Evolutionary conservation across 192 early-diverging fungal genomes (phyloP).

Genomic region (Diversispora eburnea): DNA sequence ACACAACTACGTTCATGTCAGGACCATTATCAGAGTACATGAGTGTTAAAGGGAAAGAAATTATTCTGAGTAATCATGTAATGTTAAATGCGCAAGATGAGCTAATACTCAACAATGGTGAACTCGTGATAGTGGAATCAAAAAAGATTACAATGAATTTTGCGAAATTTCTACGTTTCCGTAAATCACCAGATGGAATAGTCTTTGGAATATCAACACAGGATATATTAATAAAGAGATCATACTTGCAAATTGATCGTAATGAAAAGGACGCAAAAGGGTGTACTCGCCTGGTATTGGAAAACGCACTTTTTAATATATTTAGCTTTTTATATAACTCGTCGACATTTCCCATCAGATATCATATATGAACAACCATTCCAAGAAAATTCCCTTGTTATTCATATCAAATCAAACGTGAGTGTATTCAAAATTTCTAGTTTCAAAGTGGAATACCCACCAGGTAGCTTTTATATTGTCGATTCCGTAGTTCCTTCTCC

Average conservation of each 20-base stretch:
- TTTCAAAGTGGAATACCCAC: not conserved
- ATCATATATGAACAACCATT: slow-evolving; percentile 1
- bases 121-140: slow-evolving; percentile 1
- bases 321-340: slow-evolving; percentile 21
- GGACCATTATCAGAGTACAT: slow-evolving; percentile 8
- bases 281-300: slow-evolving; percentile 15
- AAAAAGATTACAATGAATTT: slow-evolving; percentile 12
- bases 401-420: slow-evolving; percentile 4
- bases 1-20: slow-evolving; percentile 3
- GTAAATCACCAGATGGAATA: slow-evolving; percentile 8
- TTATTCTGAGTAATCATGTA: slow-evolving; percentile 6
- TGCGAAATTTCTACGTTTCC: slow-evolving; percentile 3
- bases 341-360: slow-evolving; percentile 16
- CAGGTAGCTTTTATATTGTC: slow-evolving; percentile 21
- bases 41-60: slow-evolving; percentile 11
- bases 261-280: not conserved
- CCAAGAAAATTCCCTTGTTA: not conserved
- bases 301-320: slow-evolving; percentile 16
- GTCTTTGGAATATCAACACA: slow-evolving; percentile 15
- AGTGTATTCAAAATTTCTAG: slow-evolving; percentile 14
- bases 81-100: slow-evolving; percentile 9
- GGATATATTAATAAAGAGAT: slow-evolving; percentile 19
- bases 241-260: slow-evolving; percentile 12
- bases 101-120: slow-evolving; percentile 13
- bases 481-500: slow-evolving; percentile 11